Evolutionary conservation across 2,329 filamentous ascomycete species (phyloP).

Genomic region (Ampelomyces quisqualis): DNA sequence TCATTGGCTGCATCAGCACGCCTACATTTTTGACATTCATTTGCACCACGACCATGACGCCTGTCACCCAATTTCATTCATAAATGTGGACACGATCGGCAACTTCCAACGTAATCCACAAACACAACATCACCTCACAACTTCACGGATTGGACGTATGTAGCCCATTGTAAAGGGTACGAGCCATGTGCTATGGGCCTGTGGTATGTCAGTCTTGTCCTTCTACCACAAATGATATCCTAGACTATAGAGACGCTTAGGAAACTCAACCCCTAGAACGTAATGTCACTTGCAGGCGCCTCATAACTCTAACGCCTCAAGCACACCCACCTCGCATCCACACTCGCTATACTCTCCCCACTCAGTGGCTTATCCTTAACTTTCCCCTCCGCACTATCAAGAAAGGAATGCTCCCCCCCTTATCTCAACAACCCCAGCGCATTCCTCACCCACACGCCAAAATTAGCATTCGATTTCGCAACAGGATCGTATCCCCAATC

Average conservation of each 20-base stretch:
- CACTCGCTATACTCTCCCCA: constrained; percentile 14
- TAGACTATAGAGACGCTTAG: constrained; percentile 12
- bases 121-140: too few species aligned
- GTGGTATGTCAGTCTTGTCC: constrained; percentile 2
- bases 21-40: not conserved
- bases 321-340: constrained; percentile 12
- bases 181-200: constrained; percentile 18
- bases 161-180: constrained; percentile 11
- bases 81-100: too few species aligned
- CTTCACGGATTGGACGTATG: too few species aligned
- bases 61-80: too few species aligned
- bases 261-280: constrained; percentile 12
- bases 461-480: constrained; percentile 14
- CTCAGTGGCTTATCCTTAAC: constrained; percentile 16
- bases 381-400: constrained; percentile 15
- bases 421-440: constrained; percentile 11
- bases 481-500: constrained; percentile 18
- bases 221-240: not conserved
- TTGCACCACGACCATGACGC: too few species aligned
- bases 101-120: too few species aligned
- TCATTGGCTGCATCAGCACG: constrained; percentile 3
- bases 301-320: constrained; percentile 16
- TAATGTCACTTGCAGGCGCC: constrained; percentile 14
- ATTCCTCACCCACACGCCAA: constrained; percentile 21
- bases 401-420: constrained; percentile 18